Evolutionary conservation across 2,329 filamentous ascomycete species (phyloP), one percentile per base, ranked within the genome.

Genomic region (Fusarium caatingaense): DNA sequence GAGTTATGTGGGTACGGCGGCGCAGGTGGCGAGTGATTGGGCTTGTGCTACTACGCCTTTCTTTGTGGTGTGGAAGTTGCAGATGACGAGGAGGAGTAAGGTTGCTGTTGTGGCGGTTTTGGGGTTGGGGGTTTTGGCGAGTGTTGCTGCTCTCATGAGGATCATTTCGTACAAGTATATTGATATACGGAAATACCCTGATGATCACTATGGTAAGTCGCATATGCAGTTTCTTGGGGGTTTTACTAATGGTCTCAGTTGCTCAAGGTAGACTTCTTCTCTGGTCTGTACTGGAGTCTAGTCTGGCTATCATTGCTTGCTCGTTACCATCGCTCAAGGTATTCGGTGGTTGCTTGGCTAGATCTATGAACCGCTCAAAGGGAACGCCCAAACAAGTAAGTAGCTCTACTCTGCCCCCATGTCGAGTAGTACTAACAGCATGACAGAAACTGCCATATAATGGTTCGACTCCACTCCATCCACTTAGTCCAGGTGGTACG

Each of bases 1-100:
- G 30, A 70, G 68, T 5, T 71, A 70, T 9, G 45, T 71, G 20
- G 56, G 59, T 6, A 71, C 75, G 0, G 57, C 66, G 5, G 66
- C 74, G 8, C 72, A 74, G 18, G 73, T 74, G 6, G 55, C 70
- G 2, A 66, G 73, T 0, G 77, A 78, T 40, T 78, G 76, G 76
- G 61, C 69, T 1, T 77, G 72, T 27, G 76, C 75, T 13, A 73
- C 71, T 8, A 72, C 72, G 4, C 77, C 77, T 1, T 76, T 77
- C 55, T 78, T 78, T 51, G 72, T 78, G 6, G 50, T 79, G 2
- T 50, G 60, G 18, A 63, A 64, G 0, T 20, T 78, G 1, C 75
- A 77, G 44, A 77, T 78, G 72, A 62, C 70, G 1, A 64, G 53
- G 6, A 58, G 72, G 0, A 64, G 64, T 23, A 78, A 78, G 49